Percentiles rank a stretch among this genome's conserved stretches.
Conservation (phyloP, 2,329 filamentous ascomycete genomes). For the Ascochyta lentis region DNA sequence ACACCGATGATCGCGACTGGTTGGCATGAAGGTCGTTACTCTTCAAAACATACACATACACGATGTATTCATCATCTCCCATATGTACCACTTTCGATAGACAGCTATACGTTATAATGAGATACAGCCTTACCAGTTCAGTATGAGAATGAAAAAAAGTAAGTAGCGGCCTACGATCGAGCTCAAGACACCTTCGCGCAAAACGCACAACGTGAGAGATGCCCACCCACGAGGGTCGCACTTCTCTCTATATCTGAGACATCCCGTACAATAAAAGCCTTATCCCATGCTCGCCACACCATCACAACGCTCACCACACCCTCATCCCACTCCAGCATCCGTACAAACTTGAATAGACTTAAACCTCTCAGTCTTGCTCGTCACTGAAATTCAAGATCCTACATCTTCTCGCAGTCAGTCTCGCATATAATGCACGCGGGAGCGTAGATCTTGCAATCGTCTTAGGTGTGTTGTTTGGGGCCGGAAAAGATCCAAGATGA, state of each 20-base stretch:
- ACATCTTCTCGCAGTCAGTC: neutral
- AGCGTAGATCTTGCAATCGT: neutral
- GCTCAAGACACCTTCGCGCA: too few relatives aligned
- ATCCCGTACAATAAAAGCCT: neutral
- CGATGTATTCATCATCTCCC: neutral
- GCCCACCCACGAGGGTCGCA: too few relatives aligned
- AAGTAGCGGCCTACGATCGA: too few relatives aligned
- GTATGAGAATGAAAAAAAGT: too few relatives aligned
- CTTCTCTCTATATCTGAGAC: neutral
- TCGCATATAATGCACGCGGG: neutral
- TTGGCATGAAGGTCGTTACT: neutral
- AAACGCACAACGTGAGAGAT: too few relatives aligned
- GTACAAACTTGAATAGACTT: neutral
- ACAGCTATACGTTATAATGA: neutral
- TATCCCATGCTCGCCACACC: neutral
- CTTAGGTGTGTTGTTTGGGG: neutral
- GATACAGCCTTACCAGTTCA: neutral
- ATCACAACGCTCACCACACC: neutral
- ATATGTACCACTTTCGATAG: neutral
- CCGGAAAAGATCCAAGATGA: neutral
- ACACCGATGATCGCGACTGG: conserved; percentile 17
- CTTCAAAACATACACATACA: neutral
- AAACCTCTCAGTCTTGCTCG: neutral
- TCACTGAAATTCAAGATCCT: neutral
- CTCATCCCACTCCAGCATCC: neutral